Base-by-base conservation (phyloP, 2,329 filamentous ascomycete genomes). In the Macrophomina pseudophaseolina region DNA sequence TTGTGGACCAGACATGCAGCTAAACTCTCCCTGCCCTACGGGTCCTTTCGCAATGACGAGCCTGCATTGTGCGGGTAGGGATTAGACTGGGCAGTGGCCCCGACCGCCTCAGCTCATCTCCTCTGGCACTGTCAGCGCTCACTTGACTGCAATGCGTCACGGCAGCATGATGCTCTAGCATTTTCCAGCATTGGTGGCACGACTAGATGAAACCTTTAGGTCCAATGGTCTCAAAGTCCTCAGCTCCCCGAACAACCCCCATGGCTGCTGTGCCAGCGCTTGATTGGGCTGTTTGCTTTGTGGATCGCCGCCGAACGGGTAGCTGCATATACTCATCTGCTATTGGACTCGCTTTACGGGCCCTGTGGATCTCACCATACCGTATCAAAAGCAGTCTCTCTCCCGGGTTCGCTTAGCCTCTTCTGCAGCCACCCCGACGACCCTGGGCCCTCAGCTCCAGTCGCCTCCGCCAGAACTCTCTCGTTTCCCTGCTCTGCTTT, bases 301-400 rank as follows among this genome's bases (percentile, higher is more conserved):
- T 35, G 30, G 52, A 58, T 51, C 52, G 63, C 40, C 30, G 52
- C 42, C 51, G 53, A 33, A 18, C 63, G 63, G 63, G 5, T 32
- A n/a, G 5, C n/a, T 40, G 63, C 63, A 65, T 38, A 40, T 30
- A 30, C 16, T 38, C 42, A 33, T 40, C 63, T 40, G 32, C 49
- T 49, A 65, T 65, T 65, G 63, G 63, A 49, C 32, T 58, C 52
- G 63, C 63, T 58, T 58, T 62, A 28, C 63, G 6, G 2, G 42
- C 63, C 46, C 42, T 56, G 52, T 38, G 40, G 51, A 65, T 49
- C 44, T 42, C n/a, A 23, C n/a, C 46, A 32, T 28, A 38, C 48
- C 42, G 52, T 49, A 51, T 48, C 44, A 62, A 62, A 42, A 28
- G 44, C 28, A 28, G 16, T 49, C 42, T 35, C 33, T 18, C 18